phyloP scores from a whole-genome alignment of 2,329 filamentous ascomycete species.

The Ustulina deusta region DNA sequence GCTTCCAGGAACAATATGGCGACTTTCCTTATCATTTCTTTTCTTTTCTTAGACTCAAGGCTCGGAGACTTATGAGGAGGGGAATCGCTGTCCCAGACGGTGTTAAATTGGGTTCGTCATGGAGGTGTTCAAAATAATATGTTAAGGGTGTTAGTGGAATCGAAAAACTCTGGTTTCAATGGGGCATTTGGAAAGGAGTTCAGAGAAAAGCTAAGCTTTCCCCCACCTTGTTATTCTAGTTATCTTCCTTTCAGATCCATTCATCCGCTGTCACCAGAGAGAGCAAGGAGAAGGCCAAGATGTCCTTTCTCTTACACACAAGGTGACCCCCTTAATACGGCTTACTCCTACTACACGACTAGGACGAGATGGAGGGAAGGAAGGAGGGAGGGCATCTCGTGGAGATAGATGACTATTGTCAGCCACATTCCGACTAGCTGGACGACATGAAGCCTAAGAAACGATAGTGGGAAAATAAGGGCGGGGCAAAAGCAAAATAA shows the following conservation, averaged over 20 bases:
- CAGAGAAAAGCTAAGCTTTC: slow-evolving; percentile 31
- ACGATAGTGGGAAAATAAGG: slow-evolving; percentile 22
- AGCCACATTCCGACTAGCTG: slow-evolving; percentile 25
- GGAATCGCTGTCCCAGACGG: slow-evolving; percentile 18
- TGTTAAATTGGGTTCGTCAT: slow-evolving; percentile 19
- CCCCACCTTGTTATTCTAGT: slow-evolving; percentile 18
- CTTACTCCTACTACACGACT: slow-evolving; percentile 17
- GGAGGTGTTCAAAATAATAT: slow-evolving; percentile 21
- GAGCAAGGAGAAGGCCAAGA: slow-evolving; percentile 3
- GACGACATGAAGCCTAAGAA: slow-evolving; percentile 20
- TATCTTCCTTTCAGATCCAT: slow-evolving; percentile 2
- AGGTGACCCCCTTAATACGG: neutral
- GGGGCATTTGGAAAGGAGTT: slow-evolving; percentile 37
- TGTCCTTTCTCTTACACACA: neutral
- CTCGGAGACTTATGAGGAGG: slow-evolving; percentile 20
- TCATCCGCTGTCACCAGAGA: slow-evolving; percentile 3
- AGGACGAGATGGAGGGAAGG: slow-evolving; percentile 17
- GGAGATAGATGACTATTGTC: slow-evolving; percentile 21
- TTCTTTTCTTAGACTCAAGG: slow-evolving; percentile 18
- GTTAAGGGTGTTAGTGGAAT: slow-evolving; percentile 20
- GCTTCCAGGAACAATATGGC: neutral
- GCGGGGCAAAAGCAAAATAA: slow-evolving; percentile 37
- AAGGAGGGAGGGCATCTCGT: slow-evolving; percentile 17
- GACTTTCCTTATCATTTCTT: slow-evolving; percentile 10
- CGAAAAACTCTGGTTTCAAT: slow-evolving; percentile 21